Percentiles rank a stretch among this genome's conserved stretches.
These are phyloP conservation scores for Blastobotrys americana DNA, from an alignment of 805 yeast species.

Conservation along the genomic window DNA sequence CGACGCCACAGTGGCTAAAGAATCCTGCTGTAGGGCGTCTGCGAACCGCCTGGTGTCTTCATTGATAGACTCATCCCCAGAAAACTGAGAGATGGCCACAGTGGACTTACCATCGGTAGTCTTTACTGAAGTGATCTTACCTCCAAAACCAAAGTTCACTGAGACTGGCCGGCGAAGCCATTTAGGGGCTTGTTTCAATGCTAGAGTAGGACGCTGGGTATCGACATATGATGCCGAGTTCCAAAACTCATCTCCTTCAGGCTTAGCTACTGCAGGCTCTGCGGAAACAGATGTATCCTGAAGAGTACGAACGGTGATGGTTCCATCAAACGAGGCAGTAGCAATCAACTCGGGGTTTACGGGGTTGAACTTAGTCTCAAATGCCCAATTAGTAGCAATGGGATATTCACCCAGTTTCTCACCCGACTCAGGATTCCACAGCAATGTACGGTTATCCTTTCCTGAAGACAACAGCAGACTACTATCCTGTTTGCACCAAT, in stretches of 20 bases:
- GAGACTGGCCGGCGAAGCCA: slow-evolving; percentile 76
- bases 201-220: slow-evolving; percentile 51
- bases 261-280: slow-evolving; percentile 33
- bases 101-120: slow-evolving; percentile 39
- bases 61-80: slow-evolving; percentile 33
- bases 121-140: slow-evolving; percentile 60
- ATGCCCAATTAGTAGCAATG: slow-evolving; percentile 88
- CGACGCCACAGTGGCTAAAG: slow-evolving; percentile 17
- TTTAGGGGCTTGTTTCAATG: slow-evolving; percentile 71
- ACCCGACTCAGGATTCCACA: slow-evolving; percentile 86
- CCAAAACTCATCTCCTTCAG: slow-evolving; percentile 78
- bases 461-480: slow-evolving; percentile 80
- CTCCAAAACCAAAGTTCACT: slow-evolving; percentile 90
- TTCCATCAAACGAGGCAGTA: slow-evolving; percentile 67
- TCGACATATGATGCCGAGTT: slow-evolving; percentile 38
- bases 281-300: slow-evolving; percentile 62
- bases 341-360: slow-evolving; percentile 74
- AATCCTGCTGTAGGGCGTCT: slow-evolving; percentile 43
- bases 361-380: slow-evolving; percentile 83
- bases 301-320: slow-evolving; percentile 69
- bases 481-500: slow-evolving; percentile 87
- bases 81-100: slow-evolving; percentile 36
- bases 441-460: slow-evolving; percentile 74
- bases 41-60: slow-evolving; percentile 37
- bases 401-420: slow-evolving; percentile 79